Base-by-base conservation (phyloP, 2,329 filamentous ascomycete genomes). In the Paracorniculantispora psalliotae region DNA sequence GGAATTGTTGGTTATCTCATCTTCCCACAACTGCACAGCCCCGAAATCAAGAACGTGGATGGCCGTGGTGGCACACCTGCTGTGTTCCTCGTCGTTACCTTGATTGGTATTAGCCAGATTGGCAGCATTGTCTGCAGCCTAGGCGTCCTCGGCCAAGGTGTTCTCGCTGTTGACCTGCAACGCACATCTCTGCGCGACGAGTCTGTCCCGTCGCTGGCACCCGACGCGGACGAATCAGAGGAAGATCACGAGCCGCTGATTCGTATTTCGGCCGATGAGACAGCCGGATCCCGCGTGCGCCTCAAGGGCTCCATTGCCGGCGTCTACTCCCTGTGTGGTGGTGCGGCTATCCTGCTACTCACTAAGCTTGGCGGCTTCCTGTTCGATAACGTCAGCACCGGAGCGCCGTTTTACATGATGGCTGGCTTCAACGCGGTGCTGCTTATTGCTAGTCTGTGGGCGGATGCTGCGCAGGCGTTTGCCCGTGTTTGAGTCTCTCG, bases 241-340 rank as follows among this genome's bases (percentile, higher is more conserved):
- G 78, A 80, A 58, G 69, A 35, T 17, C 33, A 69, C 44, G 73
- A 75, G 28, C 74, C 77, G 17, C 67, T 79, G 51, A 68, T 81
- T 17, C 67, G 66, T 47, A 64, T 65, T 52, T 63, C 68, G 8
- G 64, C 64, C 7, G 67, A 69, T 15, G 66, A 69, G 25, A 68
- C 74, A 35, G 67, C 71, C 0, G 69, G 74, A 17, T 81, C 81
- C 9, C 74, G 82, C 15, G 79, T 85, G 39, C 75, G 79, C 30
- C 82, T 97, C 56, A 97, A 97, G 75, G 94, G 94, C 13, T 93
- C 91, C 15, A 94, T 99, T 64, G 93, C 94, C 0, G 94, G 94
- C 2, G 88, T 97, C 1, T 99, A 99, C 73, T 96, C 90, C 56
- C 84, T 96, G 63, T 92, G 89, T 59, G 94, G 94, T 12, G 94